Evolutionary conservation across 1,284 basidiomycete genomes (phyloP).

Genomic region (Trichosporon asahii): DNA sequence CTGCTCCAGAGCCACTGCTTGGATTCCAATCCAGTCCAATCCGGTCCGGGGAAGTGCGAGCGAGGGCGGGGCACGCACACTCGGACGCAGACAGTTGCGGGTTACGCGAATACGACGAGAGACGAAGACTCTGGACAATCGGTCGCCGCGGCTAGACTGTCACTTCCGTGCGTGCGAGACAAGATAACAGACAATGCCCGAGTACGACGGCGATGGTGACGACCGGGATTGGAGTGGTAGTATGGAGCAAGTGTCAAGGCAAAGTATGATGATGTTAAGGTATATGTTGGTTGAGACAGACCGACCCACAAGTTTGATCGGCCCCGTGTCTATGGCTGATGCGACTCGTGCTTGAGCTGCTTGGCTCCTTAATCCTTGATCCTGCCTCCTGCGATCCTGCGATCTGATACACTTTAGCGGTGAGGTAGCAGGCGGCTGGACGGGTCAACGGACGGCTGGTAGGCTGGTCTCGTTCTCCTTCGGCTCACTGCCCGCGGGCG

Average conservation of each 20-base stretch:
- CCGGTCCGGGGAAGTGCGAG: neutral
- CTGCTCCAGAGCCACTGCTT: neutral
- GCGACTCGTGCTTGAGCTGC: neutral
- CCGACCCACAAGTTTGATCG: conserved; percentile 8
- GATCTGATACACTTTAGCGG: neutral
- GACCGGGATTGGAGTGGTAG: neutral
- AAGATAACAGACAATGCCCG: neutral
- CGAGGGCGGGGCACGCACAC: neutral
- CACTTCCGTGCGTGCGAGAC: neutral
- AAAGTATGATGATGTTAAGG: conserved; percentile 1
- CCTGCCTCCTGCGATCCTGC: neutral
- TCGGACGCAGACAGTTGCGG: neutral
- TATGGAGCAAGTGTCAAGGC: neutral
- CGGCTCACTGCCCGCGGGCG: neutral
- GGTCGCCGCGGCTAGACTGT: neutral
- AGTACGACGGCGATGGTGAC: neutral
- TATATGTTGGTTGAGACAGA: conserved; percentile 10
- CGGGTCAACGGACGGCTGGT: conserved; percentile 9
- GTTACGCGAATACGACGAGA: neutral
- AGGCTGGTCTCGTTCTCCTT: neutral
- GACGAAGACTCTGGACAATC: neutral
- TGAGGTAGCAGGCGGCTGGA: conserved; percentile 1
- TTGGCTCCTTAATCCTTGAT: neutral
- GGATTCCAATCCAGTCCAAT: neutral
- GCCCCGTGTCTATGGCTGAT: conserved; percentile 1